Evolutionary conservation across 1,139 yeast genomes (phyloP).

Genomic region (Sugiyamaella neomexicana): DNA sequence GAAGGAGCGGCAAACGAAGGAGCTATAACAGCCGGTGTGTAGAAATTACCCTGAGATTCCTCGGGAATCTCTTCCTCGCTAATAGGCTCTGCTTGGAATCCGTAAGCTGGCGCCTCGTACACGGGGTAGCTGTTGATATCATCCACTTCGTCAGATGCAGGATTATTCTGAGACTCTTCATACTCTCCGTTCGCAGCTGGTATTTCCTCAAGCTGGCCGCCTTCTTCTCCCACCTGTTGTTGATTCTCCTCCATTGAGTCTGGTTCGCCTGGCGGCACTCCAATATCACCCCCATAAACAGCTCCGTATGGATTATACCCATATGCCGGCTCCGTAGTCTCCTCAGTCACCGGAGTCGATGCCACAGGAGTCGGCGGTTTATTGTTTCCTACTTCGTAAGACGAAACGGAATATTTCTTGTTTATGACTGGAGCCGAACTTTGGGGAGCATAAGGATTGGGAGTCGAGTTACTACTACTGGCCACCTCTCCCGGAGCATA

Average conservation of each 20-base stretch:
- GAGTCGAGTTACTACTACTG: not conserved
- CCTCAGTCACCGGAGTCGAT: no score
- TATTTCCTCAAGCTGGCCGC: not conserved
- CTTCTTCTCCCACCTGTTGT: not conserved
- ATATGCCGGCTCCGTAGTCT: not conserved
- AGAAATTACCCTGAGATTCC: slow-evolving; percentile 1
- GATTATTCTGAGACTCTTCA: slow-evolving; percentile 15
- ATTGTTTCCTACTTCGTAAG: slow-evolving; percentile 1
- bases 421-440: not conserved
- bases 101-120: slow-evolving; percentile 30
- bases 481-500: slow-evolving; percentile 21
- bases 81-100: slow-evolving; percentile 26
- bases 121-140: slow-evolving; percentile 26
- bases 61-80: slow-evolving; percentile 19
- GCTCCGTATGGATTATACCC: slow-evolving; percentile 28
- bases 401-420: slow-evolving; percentile 2
- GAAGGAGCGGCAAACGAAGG: slow-evolving; percentile 11
- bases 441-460: slow-evolving; percentile 19
- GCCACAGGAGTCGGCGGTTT: not conserved
- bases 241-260: not conserved
- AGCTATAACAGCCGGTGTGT: slow-evolving; percentile 14
- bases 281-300: slow-evolving; percentile 21
- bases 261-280: slow-evolving; percentile 2
- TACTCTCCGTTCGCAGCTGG: not conserved
- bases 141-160: not conserved